Evolutionary conservation across 148 eudicot species (phyloP).

Genomic region (Oxyria digyna): DNA sequence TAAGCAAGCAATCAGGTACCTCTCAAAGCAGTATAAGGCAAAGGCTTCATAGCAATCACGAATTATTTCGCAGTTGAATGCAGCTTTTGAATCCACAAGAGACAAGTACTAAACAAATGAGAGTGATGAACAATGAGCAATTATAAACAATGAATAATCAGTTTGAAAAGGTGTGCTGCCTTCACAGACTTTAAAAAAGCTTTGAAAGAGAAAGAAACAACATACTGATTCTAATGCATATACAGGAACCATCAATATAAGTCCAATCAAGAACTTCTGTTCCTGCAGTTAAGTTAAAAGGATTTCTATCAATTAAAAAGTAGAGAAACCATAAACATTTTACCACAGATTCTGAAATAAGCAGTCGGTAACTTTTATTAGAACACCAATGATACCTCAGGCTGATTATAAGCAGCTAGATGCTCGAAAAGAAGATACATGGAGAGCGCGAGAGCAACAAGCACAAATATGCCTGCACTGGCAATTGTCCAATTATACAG

Average conservation of each 20-base stretch:
- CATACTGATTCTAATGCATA: slow-evolving; percentile 95
- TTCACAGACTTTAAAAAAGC: not conserved
- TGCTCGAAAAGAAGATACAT: slow-evolving; percentile 79
- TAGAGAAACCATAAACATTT: not conserved
- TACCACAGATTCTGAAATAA: not conserved
- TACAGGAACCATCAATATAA: slow-evolving; percentile 95
- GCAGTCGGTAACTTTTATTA: not conserved
- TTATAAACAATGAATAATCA: not conserved
- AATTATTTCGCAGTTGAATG: slow-evolving; percentile 85
- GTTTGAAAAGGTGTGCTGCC: not conserved
- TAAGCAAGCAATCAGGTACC: slow-evolving; percentile 94
- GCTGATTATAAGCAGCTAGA: slow-evolving; percentile 83
- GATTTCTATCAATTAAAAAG: not conserved
- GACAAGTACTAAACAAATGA: slow-evolving; percentile 47
- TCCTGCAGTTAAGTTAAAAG: slow-evolving; percentile 44
- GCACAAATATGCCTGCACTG: slow-evolving; percentile 65
- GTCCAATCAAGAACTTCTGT: slow-evolving; percentile 92
- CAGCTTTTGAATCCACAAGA: slow-evolving; percentile 65
- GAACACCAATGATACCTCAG: slow-evolving; percentile 42
- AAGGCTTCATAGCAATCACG: slow-evolving; percentile 98
- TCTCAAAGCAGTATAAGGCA: slow-evolving; percentile 97
- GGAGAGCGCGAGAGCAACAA: slow-evolving; percentile 75
- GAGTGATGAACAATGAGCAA: not conserved
- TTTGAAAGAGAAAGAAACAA: not conserved
- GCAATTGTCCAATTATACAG: slow-evolving; percentile 64